Evolutionary conservation across 306 rosid genomes (phyloP), one percentile per base, ranked within the genome.

Genomic region (Rubus idaeus): DNA sequence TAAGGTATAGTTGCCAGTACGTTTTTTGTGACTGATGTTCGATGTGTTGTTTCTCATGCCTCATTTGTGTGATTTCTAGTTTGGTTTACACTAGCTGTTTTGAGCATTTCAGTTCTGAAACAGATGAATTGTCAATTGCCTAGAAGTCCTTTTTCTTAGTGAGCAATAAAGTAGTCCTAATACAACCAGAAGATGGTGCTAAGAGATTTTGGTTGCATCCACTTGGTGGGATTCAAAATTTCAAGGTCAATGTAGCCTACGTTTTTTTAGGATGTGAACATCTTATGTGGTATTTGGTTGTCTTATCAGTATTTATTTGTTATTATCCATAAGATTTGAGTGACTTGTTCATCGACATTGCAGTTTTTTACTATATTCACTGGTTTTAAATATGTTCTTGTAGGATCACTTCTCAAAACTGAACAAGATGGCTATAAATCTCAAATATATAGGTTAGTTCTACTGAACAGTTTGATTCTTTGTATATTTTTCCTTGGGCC

Each of bases 361-460:
- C 8, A 11, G 49, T 11, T 45, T 45, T 11, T 45, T 45, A 45
- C 49, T 5, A 45, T 30, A 30, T 30, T 30, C 13, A 8, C 35
- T 21, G 67, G 58, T 45, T 74, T 11, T 9, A 17, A 45, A 45
- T 69, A 62, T 82, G 21, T 52, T 75, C 53, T 46, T 82, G 82
- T 57, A 89, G 96, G 94, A 91, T 47, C 88, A 91, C 83, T 91
- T 91, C 70, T 74, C 78, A 41, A 80, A 73, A 76, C 39, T 3
- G 49, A 42, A 23, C 76, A 91, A 82, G 79, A 84, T 83, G 76
- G 1, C 78, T 49, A 82, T 84, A 83, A 87, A 83, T 77, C 87
- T 91, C 76, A 89, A 91, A 86, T 91, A 89, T 71, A 91, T 91
- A 51, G 96, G 96, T 91, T 40, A 68, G 86, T 44, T 39, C 39